Evolutionary conservation across 345 rosid genomes (phyloP), one percentile per base, ranked within the genome.

Genomic region (Physaria fendleri): DNA sequence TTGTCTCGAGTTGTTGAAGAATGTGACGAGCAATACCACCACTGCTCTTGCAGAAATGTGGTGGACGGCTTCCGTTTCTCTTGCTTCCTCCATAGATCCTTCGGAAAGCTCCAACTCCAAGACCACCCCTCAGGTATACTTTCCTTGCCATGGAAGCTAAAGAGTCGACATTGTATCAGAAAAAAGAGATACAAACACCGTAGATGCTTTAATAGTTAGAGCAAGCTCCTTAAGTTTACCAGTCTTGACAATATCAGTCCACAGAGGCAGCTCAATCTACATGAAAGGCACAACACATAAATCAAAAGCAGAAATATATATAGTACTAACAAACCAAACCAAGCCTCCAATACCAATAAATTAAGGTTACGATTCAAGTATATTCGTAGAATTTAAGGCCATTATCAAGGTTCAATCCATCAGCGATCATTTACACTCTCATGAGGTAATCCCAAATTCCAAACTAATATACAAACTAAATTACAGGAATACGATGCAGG

Each of bases 221-320:
- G 90, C 90, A 58, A 83, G 86, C 72, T 84, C 90, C 77, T 81
- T 84, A 24, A 77, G 71, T 8, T 59, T 77, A 16, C 81, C 90
- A 9, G 87, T 84, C 83, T 84, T 84, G 38, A 84, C 90, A 2
- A 84, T 81, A 68, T 84, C 90, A 23, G 83, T 79, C 90, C 90
- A 84, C 1, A 62, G 60, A 27, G 90, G 90, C 56, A 84, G 68
- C 74, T 84, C 90, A 25, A 84, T 68, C 90, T 81, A 52, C 66
- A 56, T 2, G 0, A 47, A 30, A 30, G 16, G 5, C 41, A 16
- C 13, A 61, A 15, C 3, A 9, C 0, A 33, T 6, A 7, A 5
- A n/a, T 55, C 22, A 50, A 11, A 2, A 10, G 20, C 54, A 20
- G n/a, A 33, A 57, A 62, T 8, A 3, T 2, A 8, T 5, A 18